Evolutionary conservation across 768 basidiomycete species (phyloP).

Genomic region (Kwoniella mangroviensis): DNA sequence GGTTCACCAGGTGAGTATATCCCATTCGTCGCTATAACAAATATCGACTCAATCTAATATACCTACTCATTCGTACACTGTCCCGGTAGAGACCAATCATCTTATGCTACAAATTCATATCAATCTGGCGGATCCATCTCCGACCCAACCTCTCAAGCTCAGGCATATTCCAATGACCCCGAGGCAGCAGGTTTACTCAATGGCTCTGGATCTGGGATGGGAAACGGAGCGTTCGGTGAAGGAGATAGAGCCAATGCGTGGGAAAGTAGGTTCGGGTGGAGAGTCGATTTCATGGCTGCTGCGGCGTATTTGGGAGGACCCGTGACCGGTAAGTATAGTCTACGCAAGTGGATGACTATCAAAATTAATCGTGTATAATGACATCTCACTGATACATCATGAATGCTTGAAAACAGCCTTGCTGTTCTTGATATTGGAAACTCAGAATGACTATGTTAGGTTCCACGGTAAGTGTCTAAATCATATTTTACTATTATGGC

Average conservation of each 20-base stretch:
- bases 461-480: slow-evolving; percentile 68
- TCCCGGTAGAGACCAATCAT: slow-evolving; percentile 44
- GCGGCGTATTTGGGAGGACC: slow-evolving; percentile 72
- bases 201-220: slow-evolving; percentile 39
- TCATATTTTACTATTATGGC: not conserved
- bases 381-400: not conserved
- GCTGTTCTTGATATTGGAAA: slow-evolving; percentile 71
- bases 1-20: slow-evolving; percentile 62
- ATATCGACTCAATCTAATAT: too few relatives aligned
- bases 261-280: slow-evolving; percentile 71
- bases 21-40: not conserved
- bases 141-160: slow-evolving; percentile 47
- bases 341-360: not conserved
- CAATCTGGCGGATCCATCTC: slow-evolving; percentile 68
- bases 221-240: slow-evolving; percentile 56
- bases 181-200: slow-evolving; percentile 61
- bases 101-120: slow-evolving; percentile 63
- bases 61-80: too few relatives aligned
- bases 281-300: slow-evolving; percentile 71
- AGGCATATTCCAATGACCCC: slow-evolving; percentile 51
- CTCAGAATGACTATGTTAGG: slow-evolving; percentile 74
- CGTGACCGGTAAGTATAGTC: slow-evolving; percentile 66
- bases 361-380: too few relatives aligned
- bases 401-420: slow-evolving; percentile 61
- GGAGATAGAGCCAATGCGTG: slow-evolving; percentile 65